phyloP scores from a whole-genome alignment of 352 stramenopile species.

The Aphanomyces euteiches region DNA sequence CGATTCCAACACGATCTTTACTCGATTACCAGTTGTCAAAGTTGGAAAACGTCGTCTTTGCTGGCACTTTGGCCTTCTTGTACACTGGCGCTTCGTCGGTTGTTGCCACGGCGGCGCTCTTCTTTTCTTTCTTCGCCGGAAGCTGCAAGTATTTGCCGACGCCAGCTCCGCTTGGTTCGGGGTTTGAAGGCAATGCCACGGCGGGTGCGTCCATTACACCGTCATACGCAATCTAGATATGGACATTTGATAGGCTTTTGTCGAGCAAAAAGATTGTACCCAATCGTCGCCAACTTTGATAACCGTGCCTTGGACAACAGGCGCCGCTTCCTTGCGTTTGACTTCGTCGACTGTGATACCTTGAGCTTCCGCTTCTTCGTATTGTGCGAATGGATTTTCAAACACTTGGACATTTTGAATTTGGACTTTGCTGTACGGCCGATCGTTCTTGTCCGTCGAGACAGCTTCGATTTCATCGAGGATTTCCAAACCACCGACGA shows the following conservation, averaged over 20 bases:
- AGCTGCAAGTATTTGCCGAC: conserved; percentile 71
- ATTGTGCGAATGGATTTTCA: conserved; percentile 87
- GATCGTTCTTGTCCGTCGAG: conserved; percentile 62
- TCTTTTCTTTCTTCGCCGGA: conserved; percentile 6
- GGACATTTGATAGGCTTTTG: not conserved
- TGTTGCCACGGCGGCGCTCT: not conserved
- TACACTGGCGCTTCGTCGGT: not conserved
- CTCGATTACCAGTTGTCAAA: conserved; percentile 25
- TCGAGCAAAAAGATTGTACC: conserved; percentile 23
- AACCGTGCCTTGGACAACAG: conserved; percentile 56
- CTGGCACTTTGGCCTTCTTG: conserved; percentile 21
- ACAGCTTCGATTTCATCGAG: conserved; percentile 78
- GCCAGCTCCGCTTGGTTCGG: not conserved
- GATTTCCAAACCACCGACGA: conserved; percentile 89
- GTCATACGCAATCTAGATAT: conserved; percentile 54
- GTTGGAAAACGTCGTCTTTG: conserved; percentile 20
- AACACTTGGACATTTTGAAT: conserved; percentile 81
- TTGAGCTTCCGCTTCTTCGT: conserved; percentile 54
- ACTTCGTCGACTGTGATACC: conserved; percentile 34
- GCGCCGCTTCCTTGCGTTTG: conserved; percentile 26
- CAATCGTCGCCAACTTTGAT: conserved; percentile 75
- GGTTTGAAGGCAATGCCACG: conserved; percentile 45
- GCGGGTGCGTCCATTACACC: conserved; percentile 45
- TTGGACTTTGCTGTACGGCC: conserved; percentile 74
- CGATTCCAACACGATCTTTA: conserved; percentile 1